phyloP scores from a whole-genome alignment of 2,329 filamentous ascomycete genomes.

The Aspergillus phoenicis region DNA sequence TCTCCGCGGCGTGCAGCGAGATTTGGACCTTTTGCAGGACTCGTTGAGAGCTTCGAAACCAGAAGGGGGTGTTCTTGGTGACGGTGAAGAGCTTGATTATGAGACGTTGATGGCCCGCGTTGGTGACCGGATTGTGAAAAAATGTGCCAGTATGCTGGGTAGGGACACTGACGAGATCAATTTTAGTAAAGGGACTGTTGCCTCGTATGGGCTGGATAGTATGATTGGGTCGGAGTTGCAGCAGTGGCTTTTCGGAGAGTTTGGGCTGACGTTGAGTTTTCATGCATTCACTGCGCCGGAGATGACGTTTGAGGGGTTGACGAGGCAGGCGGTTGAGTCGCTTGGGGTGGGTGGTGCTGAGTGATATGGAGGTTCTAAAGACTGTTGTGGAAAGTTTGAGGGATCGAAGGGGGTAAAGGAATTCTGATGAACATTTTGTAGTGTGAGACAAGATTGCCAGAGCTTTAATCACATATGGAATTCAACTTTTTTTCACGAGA shows the following conservation, averaged over 20 bases:
- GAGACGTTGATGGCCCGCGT: neutral
- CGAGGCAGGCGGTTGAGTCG: neutral
- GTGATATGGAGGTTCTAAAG: too few species aligned
- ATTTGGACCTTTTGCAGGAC: neutral
- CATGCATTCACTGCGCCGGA: conserved; percentile 5
- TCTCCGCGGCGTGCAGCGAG: neutral
- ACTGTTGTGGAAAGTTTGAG: too few species aligned
- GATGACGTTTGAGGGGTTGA: conserved; percentile 3
- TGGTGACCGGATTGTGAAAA: neutral
- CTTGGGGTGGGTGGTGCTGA: neutral
- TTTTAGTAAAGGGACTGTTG: conserved; percentile 16
- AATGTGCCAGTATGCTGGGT: conserved; percentile 2
- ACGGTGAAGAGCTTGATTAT: neutral
- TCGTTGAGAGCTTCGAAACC: neutral
- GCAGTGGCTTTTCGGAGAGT: conserved; percentile 37
- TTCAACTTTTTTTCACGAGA: too few species aligned
- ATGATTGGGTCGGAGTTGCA: conserved; percentile 48
- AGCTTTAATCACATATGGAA: too few species aligned
- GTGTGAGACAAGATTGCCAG: too few species aligned
- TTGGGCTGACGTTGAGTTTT: conserved; percentile 40
- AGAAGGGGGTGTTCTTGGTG: too few species aligned
- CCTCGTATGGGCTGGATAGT: conserved; percentile 44
- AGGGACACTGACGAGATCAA: neutral
- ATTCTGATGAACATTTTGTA: too few species aligned
- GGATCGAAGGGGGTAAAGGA: too few species aligned